Percentiles rank a stretch among this genome's conserved stretches.
These are phyloP conservation scores for Lyophyllum atratum DNA, from an alignment of 768 basidiomycete species.

Conservation along the genomic window DNA sequence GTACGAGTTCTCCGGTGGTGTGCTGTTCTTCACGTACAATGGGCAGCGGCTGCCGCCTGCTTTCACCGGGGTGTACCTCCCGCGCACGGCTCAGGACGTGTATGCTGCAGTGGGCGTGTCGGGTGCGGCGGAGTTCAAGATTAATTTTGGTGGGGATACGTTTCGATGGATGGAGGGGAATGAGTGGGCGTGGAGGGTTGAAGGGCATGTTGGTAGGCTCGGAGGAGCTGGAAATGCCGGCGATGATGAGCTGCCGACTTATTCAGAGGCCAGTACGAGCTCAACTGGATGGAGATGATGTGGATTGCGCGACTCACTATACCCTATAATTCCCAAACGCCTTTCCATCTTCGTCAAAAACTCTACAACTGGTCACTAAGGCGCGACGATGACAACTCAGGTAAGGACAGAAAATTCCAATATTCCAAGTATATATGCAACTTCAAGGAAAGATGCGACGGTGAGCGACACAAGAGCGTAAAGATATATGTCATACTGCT, in stretches of 20 bases:
- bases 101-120: slow-evolving; percentile 67
- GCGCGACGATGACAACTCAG: not conserved
- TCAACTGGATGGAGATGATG: not conserved
- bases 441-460: not conserved
- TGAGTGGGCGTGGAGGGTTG: slow-evolving; percentile 65
- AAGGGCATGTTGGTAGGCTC: slow-evolving; percentile 59
- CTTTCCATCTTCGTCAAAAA: not conserved
- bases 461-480: not conserved
- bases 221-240: slow-evolving; percentile 28
- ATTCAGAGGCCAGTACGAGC: slow-evolving; percentile 16
- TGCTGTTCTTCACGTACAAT: slow-evolving; percentile 68
- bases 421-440: not conserved
- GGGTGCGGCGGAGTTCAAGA: slow-evolving; percentile 52
- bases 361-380: not conserved
- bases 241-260: slow-evolving; percentile 52
- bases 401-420: too few species aligned
- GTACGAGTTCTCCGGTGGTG: slow-evolving; percentile 53
- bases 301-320: not conserved
- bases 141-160: slow-evolving; percentile 65
- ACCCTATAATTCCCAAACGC: too few species aligned
- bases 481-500: slow-evolving; percentile 2
- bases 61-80: slow-evolving; percentile 61
- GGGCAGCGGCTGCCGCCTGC: slow-evolving; percentile 56
- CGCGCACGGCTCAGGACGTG: slow-evolving; percentile 52
- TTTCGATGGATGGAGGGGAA: slow-evolving; percentile 68